phyloP scores from a whole-genome alignment of 495 filamentous ascomycete species.

The Podospora pseudocomata region DNA sequence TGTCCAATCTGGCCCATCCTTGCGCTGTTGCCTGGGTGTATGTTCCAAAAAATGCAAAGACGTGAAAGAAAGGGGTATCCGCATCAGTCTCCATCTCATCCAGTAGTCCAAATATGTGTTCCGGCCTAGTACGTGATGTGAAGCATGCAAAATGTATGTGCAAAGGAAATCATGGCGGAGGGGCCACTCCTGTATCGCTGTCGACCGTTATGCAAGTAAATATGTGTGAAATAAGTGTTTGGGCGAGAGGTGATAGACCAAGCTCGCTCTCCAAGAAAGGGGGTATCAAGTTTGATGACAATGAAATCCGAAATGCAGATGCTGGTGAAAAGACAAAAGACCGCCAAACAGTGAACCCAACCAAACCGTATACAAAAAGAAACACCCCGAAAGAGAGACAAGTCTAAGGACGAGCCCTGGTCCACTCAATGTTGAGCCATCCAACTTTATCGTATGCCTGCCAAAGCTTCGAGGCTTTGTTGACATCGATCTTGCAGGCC shows the following conservation, averaged over 20 bases:
- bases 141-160: not conserved
- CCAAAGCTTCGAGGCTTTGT: slow-evolving; percentile 97
- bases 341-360: slow-evolving; percentile 1
- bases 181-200: not conserved
- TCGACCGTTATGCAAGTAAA: not conserved
- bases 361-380: not conserved
- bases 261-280: slow-evolving; percentile 1
- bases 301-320: slow-evolving; percentile 11
- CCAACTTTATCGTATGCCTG: slow-evolving; percentile 84
- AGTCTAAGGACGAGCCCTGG: slow-evolving; percentile 39
- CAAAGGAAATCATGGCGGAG: not conserved
- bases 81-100: not conserved
- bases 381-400: not conserved
- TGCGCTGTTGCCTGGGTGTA: not conserved
- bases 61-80: not conserved
- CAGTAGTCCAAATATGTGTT: not conserved
- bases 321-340: slow-evolving; percentile 9
- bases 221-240: not conserved
- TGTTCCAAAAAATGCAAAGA: not conserved
- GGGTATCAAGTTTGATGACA: slow-evolving; percentile 10
- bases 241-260: not conserved
- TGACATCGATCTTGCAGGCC: slow-evolving; percentile 97
- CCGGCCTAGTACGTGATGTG: not conserved
- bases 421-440: slow-evolving; percentile 70
- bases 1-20: not conserved